A percentile compares a stretch with the other conserved stretches of the same genome.
phyloP scores from a whole-genome alignment of 2,329 filamentous ascomycete species.

The Gnomoniopsis smithogilvyi region DNA sequence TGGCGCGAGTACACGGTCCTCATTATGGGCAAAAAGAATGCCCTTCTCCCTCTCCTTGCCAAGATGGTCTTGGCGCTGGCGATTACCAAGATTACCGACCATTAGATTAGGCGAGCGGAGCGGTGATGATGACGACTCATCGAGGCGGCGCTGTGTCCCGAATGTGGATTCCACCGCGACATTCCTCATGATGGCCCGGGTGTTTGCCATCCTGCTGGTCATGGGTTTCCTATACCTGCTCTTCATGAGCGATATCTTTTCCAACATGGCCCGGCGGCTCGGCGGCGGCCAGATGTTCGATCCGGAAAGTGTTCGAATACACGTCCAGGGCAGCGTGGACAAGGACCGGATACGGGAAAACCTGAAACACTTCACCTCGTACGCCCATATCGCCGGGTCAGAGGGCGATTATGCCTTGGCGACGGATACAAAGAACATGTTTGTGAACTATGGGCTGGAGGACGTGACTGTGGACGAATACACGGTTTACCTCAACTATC shows the following conservation, averaged over 20 bases:
- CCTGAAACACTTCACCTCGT: slow-evolving; percentile 73
- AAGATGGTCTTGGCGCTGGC: slow-evolving; percentile 52
- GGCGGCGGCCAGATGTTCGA: slow-evolving; percentile 72
- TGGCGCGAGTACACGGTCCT: slow-evolving; percentile 32
- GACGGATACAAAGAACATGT: slow-evolving; percentile 77
- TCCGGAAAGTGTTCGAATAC: slow-evolving; percentile 74
- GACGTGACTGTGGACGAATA: slow-evolving; percentile 74
- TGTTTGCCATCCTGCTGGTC: slow-evolving; percentile 73
- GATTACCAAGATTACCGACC: slow-evolving; percentile 43
- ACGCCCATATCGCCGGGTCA: slow-evolving; percentile 90
- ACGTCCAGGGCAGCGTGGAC: slow-evolving; percentile 72
- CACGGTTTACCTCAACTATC: slow-evolving; percentile 90
- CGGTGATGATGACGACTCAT: slow-evolving; percentile 22
- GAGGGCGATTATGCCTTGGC: slow-evolving; percentile 87
- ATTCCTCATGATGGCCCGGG: slow-evolving; percentile 65
- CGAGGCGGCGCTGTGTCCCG: slow-evolving; percentile 27
- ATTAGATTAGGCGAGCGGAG: slow-evolving; percentile 36
- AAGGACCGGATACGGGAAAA: slow-evolving; percentile 67
- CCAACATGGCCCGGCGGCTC: slow-evolving; percentile 58
- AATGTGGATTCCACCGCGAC: slow-evolving; percentile 40
- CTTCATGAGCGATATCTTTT: slow-evolving; percentile 82
- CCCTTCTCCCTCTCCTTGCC: slow-evolving; percentile 50
- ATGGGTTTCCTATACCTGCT: slow-evolving; percentile 77
- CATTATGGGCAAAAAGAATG: slow-evolving; percentile 54
- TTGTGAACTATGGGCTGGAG: slow-evolving; percentile 70